Conservation (phyloP, 2,329 filamentous ascomycete species). For the Pseudomassariella vexata region DNA sequence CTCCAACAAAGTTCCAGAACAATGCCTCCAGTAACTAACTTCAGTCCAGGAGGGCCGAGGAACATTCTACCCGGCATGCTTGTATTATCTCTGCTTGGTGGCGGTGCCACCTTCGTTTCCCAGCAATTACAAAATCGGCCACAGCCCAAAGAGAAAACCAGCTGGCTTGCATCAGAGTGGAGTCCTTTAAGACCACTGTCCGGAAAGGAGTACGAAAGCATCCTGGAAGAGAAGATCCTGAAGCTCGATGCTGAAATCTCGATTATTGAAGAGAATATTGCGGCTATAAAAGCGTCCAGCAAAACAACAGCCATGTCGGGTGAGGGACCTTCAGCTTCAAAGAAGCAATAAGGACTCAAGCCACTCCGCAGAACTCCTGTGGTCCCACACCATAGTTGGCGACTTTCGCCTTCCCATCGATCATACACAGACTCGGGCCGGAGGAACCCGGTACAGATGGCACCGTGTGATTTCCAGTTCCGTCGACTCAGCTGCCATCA, state of each 20-base stretch:
- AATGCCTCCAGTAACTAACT: slow-evolving; percentile 7
- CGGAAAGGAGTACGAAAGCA: slow-evolving; percentile 65
- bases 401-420: too few relatives aligned
- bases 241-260: slow-evolving; percentile 71
- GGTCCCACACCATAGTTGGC: too few relatives aligned
- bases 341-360: neutral
- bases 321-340: too few relatives aligned
- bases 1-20: neutral
- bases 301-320: too few relatives aligned
- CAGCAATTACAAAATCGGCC: slow-evolving; percentile 10
- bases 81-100: slow-evolving; percentile 38
- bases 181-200: slow-evolving; percentile 64
- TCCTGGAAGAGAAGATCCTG: slow-evolving; percentile 66
- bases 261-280: slow-evolving; percentile 72
- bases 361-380: too few relatives aligned
- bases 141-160: slow-evolving; percentile 15
- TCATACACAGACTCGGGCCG: too few relatives aligned
- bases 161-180: slow-evolving; percentile 58
- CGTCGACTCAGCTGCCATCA: too few relatives aligned
- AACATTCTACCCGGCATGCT: slow-evolving; percentile 47
- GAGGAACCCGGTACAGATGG: too few relatives aligned
- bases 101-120: slow-evolving; percentile 25
- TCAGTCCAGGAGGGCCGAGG: slow-evolving; percentile 39
- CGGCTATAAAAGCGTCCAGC: slow-evolving; percentile 22
- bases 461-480: too few relatives aligned